A percentile compares a stretch with the other conserved stretches of the same genome.
These are phyloP conservation scores for Uncinocarpus reesii DNA, from an alignment of 2,329 filamentous ascomycete genomes.

Conservation along the genomic window DNA sequence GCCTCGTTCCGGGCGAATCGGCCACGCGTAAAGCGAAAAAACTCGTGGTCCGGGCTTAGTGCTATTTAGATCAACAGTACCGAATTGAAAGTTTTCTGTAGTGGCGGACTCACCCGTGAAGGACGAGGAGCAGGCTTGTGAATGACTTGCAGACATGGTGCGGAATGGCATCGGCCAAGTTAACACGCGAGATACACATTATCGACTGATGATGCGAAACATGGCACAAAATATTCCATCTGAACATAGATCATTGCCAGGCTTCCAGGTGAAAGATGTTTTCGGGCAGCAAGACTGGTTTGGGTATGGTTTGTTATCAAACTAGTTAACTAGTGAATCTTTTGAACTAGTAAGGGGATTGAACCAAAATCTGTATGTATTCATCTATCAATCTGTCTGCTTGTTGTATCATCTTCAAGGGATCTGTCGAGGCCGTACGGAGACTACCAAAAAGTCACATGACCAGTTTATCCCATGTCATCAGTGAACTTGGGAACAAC, in stretches of 20 bases:
- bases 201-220: neutral
- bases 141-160: neutral
- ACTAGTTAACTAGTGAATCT: too few species aligned
- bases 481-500: too few species aligned
- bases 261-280: neutral
- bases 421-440: too few species aligned
- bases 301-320: too few species aligned
- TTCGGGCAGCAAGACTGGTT: neutral
- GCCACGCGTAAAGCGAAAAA: constrained; percentile 12
- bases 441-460: too few species aligned
- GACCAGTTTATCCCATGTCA: too few species aligned
- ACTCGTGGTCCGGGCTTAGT: neutral
- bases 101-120: neutral
- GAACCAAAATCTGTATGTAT: too few species aligned
- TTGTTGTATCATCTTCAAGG: too few species aligned
- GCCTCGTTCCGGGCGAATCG: constrained; percentile 9
- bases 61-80: neutral
- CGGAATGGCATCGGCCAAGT: neutral
- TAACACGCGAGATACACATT: neutral
- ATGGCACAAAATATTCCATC: neutral
- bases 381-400: too few species aligned
- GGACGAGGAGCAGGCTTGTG: neutral
- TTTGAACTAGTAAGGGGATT: too few species aligned
- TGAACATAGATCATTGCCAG: neutral
- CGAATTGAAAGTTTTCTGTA: neutral